Evolutionary conservation across 2,329 filamentous ascomycete species (phyloP).

Genomic region (Aspergillus proliferans): DNA sequence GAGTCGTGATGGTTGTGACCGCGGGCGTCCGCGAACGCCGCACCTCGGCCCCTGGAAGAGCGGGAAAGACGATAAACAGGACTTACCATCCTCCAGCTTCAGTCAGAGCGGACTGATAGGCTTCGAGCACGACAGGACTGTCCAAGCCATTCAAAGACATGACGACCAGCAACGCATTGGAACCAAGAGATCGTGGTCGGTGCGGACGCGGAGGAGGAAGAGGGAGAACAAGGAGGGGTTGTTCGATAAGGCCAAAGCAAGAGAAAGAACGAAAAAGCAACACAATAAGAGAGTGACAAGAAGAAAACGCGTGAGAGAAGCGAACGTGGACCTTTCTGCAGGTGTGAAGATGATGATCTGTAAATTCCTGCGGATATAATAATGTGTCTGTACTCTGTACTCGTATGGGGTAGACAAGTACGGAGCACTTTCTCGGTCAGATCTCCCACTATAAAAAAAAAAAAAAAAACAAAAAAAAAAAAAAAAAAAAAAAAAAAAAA

Average conservation of each 20-base stretch:
- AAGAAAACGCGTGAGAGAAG: background rate
- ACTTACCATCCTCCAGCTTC: conserved; percentile 93
- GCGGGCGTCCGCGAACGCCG: background rate
- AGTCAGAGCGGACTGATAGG: conserved; percentile 68
- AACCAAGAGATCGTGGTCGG: background rate
- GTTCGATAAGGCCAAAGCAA: conserved; percentile 7
- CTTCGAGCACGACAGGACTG: conserved; percentile 70
- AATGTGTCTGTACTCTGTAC: no score
- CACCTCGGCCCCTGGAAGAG: background rate
- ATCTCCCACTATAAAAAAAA: background rate
- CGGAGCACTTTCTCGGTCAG: no score
- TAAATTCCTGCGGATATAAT: no score
- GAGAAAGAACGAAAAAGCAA: conserved; percentile 6
- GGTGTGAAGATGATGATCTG: no score
- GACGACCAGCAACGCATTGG: conserved; percentile 29
- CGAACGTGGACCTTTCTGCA: no score
- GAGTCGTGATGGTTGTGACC: no score
- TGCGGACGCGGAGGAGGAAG: conserved; percentile 4
- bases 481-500: background rate
- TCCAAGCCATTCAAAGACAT: conserved; percentile 99
- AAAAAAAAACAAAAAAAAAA: background rate
- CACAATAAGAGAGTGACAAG: conserved; percentile 5
- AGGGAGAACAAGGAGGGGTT: conserved; percentile 2
- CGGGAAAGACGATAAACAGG: conserved; percentile 5
- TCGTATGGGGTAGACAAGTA: no score